These are phyloP conservation scores for Agaricus blazei DNA, from an alignment of 768 basidiomycete genomes.

Conservation along the genomic window DNA sequence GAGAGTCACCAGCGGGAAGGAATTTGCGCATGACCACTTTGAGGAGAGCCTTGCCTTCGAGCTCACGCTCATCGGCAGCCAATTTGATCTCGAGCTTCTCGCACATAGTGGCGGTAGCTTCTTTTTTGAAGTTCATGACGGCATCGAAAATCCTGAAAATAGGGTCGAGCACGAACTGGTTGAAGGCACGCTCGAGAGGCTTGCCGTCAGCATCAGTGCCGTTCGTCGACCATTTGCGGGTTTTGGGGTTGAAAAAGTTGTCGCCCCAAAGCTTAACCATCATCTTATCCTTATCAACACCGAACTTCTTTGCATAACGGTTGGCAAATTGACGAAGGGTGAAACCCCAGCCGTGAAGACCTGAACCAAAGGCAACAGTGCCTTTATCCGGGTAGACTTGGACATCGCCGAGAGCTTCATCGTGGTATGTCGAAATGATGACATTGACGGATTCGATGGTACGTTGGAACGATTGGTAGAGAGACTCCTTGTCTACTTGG, in stretches of 20 bases:
- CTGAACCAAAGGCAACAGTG: slow-evolving; percentile 98
- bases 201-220: slow-evolving; percentile 74
- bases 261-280: slow-evolving; percentile 98
- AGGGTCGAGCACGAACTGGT: slow-evolving; percentile 96
- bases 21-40: slow-evolving; percentile 99
- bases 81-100: slow-evolving; percentile 97
- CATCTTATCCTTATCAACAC: slow-evolving; percentile 98
- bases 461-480: slow-evolving; percentile 96
- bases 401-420: slow-evolving; percentile 90
- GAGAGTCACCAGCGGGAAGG: slow-evolving; percentile 97
- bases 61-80: slow-evolving; percentile 80
- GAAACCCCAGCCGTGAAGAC: slow-evolving; percentile 99
- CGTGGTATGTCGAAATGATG: slow-evolving; percentile 96
- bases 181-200: slow-evolving; percentile 96
- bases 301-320: slow-evolving; percentile 97
- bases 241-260: slow-evolving; percentile 98
- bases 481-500: slow-evolving; percentile 93
- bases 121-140: slow-evolving; percentile 99
- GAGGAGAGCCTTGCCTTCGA: slow-evolving; percentile 93
- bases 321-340: slow-evolving; percentile 95
- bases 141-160: slow-evolving; percentile 98
- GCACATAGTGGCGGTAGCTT: slow-evolving; percentile 72
- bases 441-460: slow-evolving; percentile 98
- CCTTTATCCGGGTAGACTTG: slow-evolving; percentile 99
- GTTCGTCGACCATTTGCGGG: slow-evolving; percentile 94